Evolutionary conservation across 176 grass and related monocot species (phyloP).

Genomic region (Cocos nucifera): DNA sequence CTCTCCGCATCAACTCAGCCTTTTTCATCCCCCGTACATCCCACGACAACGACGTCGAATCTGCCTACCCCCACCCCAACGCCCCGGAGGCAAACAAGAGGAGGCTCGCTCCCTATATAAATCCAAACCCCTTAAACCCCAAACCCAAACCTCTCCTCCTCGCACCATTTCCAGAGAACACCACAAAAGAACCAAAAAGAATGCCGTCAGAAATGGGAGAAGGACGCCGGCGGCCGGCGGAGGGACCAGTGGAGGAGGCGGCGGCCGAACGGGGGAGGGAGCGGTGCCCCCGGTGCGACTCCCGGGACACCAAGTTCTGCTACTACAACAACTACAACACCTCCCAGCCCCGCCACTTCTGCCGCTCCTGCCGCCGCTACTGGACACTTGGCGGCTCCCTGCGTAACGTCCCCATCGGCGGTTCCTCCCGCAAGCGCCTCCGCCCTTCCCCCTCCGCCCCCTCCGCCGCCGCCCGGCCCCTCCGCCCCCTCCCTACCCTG

Average conservation of each 20-base stretch:
- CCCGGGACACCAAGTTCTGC: constrained; percentile 94
- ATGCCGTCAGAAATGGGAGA: background rate
- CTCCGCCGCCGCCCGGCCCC: constrained; percentile 1
- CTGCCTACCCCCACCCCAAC: too few species aligned
- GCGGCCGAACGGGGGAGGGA: constrained; percentile 21
- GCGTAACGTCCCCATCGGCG: constrained; percentile 90
- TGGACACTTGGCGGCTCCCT: constrained; percentile 94
- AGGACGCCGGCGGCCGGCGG: background rate
- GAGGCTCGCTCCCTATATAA: too few species aligned
- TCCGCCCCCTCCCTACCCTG: constrained; percentile 11
- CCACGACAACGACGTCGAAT: too few species aligned
- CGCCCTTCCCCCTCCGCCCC: constrained; percentile 20
- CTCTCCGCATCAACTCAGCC: too few species aligned
- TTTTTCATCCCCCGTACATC: too few species aligned
- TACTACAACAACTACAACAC: constrained; percentile 99
- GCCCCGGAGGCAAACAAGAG: too few species aligned
- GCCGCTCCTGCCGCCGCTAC: constrained; percentile 91
- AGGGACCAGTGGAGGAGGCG: constrained; percentile 5
- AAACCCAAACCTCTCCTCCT: too few species aligned
- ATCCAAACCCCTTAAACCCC: too few species aligned
- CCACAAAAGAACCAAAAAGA: too few species aligned
- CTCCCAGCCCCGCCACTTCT: constrained; percentile 93
- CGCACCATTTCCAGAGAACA: too few species aligned
- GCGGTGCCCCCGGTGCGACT: constrained; percentile 89
- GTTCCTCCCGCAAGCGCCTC: constrained; percentile 77